Base-by-base conservation (phyloP, 2,329 filamentous ascomycete species). In the Colletotrichum sidae region DNA sequence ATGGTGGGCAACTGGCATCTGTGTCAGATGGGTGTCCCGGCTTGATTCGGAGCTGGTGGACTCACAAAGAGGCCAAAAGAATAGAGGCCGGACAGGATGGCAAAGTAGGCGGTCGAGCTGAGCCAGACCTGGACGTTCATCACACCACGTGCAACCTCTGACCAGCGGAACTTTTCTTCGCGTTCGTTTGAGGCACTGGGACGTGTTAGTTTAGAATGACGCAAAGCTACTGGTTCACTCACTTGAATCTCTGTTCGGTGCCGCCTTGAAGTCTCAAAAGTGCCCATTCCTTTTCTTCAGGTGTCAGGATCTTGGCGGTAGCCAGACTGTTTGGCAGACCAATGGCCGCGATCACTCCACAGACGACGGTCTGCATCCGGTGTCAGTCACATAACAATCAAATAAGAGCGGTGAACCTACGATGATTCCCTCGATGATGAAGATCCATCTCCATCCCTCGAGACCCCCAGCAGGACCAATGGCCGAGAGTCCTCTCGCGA, bases 31-130 rank as follows among this genome's bases (percentile, higher is more conserved):
- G 25, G 1, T 25, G 25, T 25, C 25, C 25, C 41, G 25, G 34
- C 46, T 8, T 42, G 15, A 33, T 5, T 4, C 12, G 2, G 17
- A 8, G 17, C 2, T 17, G 17, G 17, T 3, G 17, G 2, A 76
- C 83, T 67, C 73, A 87, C 84, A 74, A 91, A 91, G 2, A 91
- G 81, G 41, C 87, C 86, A 67, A 90, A 89, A 0, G 86, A 88
- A 72, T 90, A 90, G 0, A 90, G 72, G 0, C 86, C 86, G 4
- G 84, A 83, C 6, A 84, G 71, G 17, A 89, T 87, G 46, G 83
- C 82, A 69, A 89, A 89, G 72, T 90, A 90, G 0, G 88, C 86
- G 0, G 79, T 79, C 1, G 88, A 88, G 2, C 84, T 87, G 33
- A 90, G 80, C 88, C 88, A 91, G 44, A 88, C 83, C 67, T 89